These are phyloP conservation scores for Neonectria sp. DNA, from an alignment of 2,329 filamentous ascomycete species.

Conservation along the genomic window DNA sequence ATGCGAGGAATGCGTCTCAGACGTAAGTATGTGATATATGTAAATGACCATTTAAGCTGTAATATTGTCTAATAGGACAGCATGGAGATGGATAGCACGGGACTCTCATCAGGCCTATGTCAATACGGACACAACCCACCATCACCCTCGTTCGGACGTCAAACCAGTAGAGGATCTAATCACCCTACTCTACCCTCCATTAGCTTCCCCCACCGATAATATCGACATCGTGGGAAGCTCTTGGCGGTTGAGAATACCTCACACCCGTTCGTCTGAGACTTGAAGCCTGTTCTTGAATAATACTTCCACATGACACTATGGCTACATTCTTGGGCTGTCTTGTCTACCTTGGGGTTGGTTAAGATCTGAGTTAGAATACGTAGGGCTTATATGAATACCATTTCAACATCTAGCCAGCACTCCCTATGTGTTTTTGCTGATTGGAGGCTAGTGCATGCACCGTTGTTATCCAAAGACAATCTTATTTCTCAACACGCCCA, in stretches of 20 bases:
- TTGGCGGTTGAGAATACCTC: not conserved
- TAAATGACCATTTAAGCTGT: not conserved
- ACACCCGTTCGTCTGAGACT: not conserved
- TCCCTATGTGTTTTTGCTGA: not conserved
- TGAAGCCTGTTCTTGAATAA: not conserved
- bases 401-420: not conserved
- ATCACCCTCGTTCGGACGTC: not conserved
- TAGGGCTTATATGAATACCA: not conserved
- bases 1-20: not conserved
- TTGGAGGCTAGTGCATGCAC: conserved; percentile 2
- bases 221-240: conserved; percentile 1
- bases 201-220: not conserved
- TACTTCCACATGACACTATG: conserved; percentile 1
- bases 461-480: conserved; percentile 3
- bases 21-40: not conserved
- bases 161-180: conserved; percentile 1
- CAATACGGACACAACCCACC: conserved; percentile 1
- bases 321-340: not conserved
- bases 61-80: not conserved
- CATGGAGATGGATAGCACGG: not conserved
- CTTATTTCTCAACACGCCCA: not conserved
- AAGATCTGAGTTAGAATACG: not conserved
- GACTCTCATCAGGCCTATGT: not conserved
- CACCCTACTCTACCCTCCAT: not conserved
- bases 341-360: not conserved